Conservation (phyloP, 768 basidiomycete species). For the Tricholoma matsutake region DNA sequence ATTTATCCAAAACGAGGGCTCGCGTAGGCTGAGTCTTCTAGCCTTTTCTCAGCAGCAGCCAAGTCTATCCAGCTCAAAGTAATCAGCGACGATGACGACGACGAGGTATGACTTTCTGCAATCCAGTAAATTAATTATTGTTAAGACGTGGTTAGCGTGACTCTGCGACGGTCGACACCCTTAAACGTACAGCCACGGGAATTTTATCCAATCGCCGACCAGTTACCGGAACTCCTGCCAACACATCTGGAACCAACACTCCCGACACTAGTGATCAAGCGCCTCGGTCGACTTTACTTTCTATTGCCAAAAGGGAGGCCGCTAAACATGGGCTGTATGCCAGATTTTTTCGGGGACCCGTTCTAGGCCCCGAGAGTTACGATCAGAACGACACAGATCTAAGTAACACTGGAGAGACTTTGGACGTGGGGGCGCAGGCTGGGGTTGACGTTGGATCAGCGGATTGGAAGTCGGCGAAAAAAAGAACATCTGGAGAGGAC, state of each 20-base stretch:
- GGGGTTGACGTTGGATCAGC: background rate
- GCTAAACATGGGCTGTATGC: slow-evolving; percentile 76
- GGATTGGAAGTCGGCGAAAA: slow-evolving; percentile 14
- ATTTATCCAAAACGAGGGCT: background rate
- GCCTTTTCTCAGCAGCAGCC: slow-evolving; percentile 79
- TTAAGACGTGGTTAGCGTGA: slow-evolving; percentile 6
- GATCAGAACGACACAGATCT: slow-evolving; percentile 5
- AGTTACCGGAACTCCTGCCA: slow-evolving; percentile 43
- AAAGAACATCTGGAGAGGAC: slow-evolving; percentile 8
- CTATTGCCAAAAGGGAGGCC: slow-evolving; percentile 71
- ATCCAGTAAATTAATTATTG: background rate
- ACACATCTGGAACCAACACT: slow-evolving; percentile 43
- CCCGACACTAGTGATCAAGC: slow-evolving; percentile 27
- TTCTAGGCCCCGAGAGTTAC: slow-evolving; percentile 48
- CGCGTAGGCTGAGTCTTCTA: slow-evolving; percentile 25
- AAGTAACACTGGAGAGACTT: background rate
- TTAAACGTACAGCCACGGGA: slow-evolving; percentile 61
- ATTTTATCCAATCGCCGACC: slow-evolving; percentile 74
- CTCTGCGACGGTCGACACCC: slow-evolving; percentile 1
- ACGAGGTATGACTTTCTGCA: slow-evolving; percentile 20
- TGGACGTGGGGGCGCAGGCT: background rate
- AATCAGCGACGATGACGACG: slow-evolving; percentile 48
- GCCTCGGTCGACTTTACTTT: slow-evolving; percentile 49
- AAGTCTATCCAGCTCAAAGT: slow-evolving; percentile 77
- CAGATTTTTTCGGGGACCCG: slow-evolving; percentile 75